These are phyloP conservation scores for Macrocystidia cucumis DNA, from an alignment of 1,284 basidiomycete genomes.

Conservation along the genomic window DNA sequence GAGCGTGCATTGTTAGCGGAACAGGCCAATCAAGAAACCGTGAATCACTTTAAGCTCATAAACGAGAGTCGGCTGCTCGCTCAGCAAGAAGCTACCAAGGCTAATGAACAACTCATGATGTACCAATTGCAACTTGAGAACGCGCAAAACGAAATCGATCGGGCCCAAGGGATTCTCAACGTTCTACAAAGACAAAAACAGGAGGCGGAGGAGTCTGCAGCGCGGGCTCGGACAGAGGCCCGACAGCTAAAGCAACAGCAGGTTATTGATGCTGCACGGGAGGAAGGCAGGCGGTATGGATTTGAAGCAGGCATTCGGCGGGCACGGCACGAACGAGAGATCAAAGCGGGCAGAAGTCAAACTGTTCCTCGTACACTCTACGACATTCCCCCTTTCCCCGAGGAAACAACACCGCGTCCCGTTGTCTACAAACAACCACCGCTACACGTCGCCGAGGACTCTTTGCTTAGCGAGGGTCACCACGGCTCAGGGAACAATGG, in stretches of 20 bases:
- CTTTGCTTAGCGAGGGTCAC: too few species aligned
- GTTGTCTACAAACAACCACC: too few species aligned
- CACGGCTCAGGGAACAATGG: too few species aligned
- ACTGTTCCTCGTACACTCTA: neutral
- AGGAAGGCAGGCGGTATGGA: constrained; percentile 46
- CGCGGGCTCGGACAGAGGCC: constrained; percentile 35
- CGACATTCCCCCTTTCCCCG: constrained; percentile 1
- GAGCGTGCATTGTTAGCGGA: constrained; percentile 47
- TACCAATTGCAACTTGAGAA: constrained; percentile 59
- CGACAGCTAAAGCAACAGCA: constrained; percentile 38
- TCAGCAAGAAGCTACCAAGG: constrained; percentile 41
- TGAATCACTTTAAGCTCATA: constrained; percentile 40
- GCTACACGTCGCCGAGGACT: too few species aligned
- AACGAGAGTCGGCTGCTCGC: constrained; percentile 43
- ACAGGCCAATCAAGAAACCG: constrained; percentile 35
- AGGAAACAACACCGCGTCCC: neutral
- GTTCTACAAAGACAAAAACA: constrained; percentile 38
- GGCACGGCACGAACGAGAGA: constrained; percentile 28
- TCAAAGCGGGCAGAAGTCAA: constrained; percentile 7
- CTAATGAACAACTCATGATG: constrained; percentile 45
- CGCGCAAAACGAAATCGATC: constrained; percentile 52
- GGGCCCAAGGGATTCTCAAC: constrained; percentile 33
- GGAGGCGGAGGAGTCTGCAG: constrained; percentile 40
- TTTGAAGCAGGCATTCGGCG: constrained; percentile 46
- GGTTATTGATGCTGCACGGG: constrained; percentile 37